phyloP scores from a whole-genome alignment of 2,329 filamentous ascomycete species.

The Trichoderma polysporum region DNA sequence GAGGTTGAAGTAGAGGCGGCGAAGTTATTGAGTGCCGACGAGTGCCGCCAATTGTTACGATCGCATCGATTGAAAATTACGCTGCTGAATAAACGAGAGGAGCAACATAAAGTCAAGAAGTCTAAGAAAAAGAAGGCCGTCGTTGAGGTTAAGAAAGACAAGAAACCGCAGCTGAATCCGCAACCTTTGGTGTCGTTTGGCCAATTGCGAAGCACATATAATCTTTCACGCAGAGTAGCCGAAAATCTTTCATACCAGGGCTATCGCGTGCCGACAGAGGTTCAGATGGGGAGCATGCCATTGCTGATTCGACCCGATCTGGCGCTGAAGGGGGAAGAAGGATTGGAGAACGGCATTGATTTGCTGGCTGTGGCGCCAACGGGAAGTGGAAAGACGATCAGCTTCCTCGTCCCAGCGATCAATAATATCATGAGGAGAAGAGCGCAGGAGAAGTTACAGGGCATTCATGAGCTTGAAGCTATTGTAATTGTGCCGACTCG shows the following conservation, averaged over 20 bases:
- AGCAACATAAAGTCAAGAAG: slow-evolving; percentile 50
- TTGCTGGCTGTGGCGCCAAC: slow-evolving; percentile 89
- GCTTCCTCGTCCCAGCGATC: slow-evolving; percentile 85
- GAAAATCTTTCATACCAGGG: slow-evolving; percentile 82
- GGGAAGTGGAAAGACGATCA: slow-evolving; percentile 93
- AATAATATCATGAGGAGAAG: slow-evolving; percentile 66
- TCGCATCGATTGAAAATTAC: slow-evolving; percentile 84
- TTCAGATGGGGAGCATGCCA: slow-evolving; percentile 84
- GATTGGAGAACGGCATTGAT: slow-evolving; percentile 55
- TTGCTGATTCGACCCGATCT: slow-evolving; percentile 63
- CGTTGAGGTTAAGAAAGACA: slow-evolving; percentile 47
- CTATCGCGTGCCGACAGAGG: slow-evolving; percentile 86
- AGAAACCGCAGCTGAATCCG: slow-evolving; percentile 67
- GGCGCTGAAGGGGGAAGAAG: slow-evolving; percentile 44
- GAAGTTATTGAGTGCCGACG: slow-evolving; percentile 59
- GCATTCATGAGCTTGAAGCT: slow-evolving; percentile 56
- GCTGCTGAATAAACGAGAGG: slow-evolving; percentile 58
- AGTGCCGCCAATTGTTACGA: slow-evolving; percentile 71
- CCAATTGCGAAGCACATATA: slow-evolving; percentile 68
- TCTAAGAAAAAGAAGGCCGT: slow-evolving; percentile 56
- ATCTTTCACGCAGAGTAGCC: slow-evolving; percentile 69
- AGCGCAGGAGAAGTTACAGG: slow-evolving; percentile 42
- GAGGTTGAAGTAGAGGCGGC: slow-evolving; percentile 26
- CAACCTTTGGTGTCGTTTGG: slow-evolving; percentile 76
- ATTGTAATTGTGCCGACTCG: slow-evolving; percentile 77